Percentiles rank a stretch among this genome's conserved stretches.
These are phyloP conservation scores for Cordyceps cateniannulata DNA, from an alignment of 2,329 filamentous ascomycete genomes.

Conservation along the genomic window DNA sequence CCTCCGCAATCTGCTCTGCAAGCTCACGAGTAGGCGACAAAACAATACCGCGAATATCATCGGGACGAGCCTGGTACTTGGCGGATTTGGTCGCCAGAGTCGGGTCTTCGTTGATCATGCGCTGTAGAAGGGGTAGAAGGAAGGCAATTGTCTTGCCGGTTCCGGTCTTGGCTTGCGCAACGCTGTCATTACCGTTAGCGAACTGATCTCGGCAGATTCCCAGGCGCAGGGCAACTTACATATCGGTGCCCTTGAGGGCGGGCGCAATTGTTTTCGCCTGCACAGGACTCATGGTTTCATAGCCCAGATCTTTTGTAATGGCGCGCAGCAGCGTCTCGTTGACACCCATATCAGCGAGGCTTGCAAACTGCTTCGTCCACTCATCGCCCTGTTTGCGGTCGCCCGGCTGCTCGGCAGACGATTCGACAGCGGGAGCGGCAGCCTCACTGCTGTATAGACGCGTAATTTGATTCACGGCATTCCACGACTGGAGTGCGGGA, in stretches of 20 bases:
- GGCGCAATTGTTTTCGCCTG: slow-evolving; percentile 78
- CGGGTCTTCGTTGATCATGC: slow-evolving; percentile 61
- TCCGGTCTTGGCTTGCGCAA: slow-evolving; percentile 94
- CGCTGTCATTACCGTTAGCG: slow-evolving; percentile 35
- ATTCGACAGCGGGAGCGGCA: slow-evolving; percentile 20
- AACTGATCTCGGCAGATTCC: not conserved
- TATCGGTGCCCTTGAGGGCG: slow-evolving; percentile 71
- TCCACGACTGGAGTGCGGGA: slow-evolving; percentile 18
- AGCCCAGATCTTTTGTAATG: slow-evolving; percentile 65
- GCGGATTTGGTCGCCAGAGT: slow-evolving; percentile 44
- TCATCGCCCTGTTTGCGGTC: not conserved
- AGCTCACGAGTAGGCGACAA: slow-evolving; percentile 77
- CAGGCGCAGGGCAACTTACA: slow-evolving; percentile 53
- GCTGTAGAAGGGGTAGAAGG: slow-evolving; percentile 77
- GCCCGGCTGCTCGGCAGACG: not conserved
- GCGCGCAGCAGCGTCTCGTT: slow-evolving; percentile 58
- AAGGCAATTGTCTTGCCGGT: slow-evolving; percentile 97
- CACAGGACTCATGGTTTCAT: slow-evolving; percentile 87
- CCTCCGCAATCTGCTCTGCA: slow-evolving; percentile 71
- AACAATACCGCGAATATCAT: slow-evolving; percentile 63
- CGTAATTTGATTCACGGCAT: slow-evolving; percentile 19
- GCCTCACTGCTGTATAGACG: slow-evolving; percentile 37
- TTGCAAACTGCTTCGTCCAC: slow-evolving; percentile 31
- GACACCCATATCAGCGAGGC: slow-evolving; percentile 44
- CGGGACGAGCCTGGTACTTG: slow-evolving; percentile 31